Evolutionary conservation across 352 stramenopile genomes (phyloP).

Genomic region (Phytophthora cactorum): DNA sequence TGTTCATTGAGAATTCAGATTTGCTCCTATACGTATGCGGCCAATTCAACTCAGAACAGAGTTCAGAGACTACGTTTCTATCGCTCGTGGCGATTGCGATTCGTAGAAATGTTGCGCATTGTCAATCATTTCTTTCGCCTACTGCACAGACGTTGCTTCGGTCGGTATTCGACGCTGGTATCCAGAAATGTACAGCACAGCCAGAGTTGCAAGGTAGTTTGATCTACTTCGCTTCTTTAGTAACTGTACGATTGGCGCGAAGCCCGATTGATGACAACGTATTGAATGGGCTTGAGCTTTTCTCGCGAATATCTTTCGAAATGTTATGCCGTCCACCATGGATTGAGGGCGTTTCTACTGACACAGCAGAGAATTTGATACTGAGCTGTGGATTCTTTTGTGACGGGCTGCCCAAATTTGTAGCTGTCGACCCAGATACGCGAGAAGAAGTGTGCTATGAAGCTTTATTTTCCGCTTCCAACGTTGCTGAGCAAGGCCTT

Average conservation of each 20-base stretch:
- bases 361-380: conserved; percentile 16
- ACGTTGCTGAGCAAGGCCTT: conserved; percentile 5
- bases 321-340: conserved; percentile 10
- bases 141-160: conserved; percentile 7
- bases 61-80: conserved; percentile 20
- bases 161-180: conserved; percentile 27
- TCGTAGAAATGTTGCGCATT: conserved; percentile 15
- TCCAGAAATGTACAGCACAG: conserved; percentile 5
- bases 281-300: conserved; percentile 2
- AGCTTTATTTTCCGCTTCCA: conserved; percentile 1
- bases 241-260: conserved; percentile 13
- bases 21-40: conserved; percentile 23
- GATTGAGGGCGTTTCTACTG: conserved; percentile 8
- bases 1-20: conserved; percentile 30
- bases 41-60: conserved; percentile 15
- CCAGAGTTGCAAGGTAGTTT: conserved; percentile 5
- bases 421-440: conserved; percentile 16
- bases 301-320: conserved; percentile 27
- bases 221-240: conserved; percentile 14
- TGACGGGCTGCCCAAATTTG: conserved; percentile 8
- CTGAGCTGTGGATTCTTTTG: conserved; percentile 22
- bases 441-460: not conserved
- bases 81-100: conserved; percentile 19
- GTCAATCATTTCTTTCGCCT: conserved; percentile 15
- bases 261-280: not conserved